These are phyloP conservation scores for Xenosphaeropsis pyriputrescens DNA, from an alignment of 2,329 filamentous ascomycete species.

Conservation along the genomic window DNA sequence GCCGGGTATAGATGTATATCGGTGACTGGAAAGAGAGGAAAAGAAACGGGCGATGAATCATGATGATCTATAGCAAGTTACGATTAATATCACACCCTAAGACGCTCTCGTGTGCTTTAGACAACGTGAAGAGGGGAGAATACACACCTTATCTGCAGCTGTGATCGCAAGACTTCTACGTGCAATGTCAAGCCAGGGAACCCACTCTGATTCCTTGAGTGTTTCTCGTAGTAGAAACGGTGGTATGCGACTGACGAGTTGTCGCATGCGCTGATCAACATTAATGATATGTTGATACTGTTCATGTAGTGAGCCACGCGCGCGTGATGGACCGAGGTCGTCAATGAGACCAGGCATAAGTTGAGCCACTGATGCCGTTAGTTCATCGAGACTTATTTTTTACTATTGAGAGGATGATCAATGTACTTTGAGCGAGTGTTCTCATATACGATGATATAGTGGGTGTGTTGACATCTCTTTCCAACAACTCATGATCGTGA, in stretches of 20 bases:
- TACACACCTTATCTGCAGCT: conserved; percentile 18
- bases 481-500: conserved; percentile 17
- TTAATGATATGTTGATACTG: conserved; percentile 21
- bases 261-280: conserved; percentile 19
- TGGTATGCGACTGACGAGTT: conserved; percentile 18
- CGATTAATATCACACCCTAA: no score
- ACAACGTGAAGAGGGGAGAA: neutral
- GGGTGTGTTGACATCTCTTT: conserved; percentile 7
- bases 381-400: no score
- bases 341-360: neutral
- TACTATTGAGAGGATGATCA: conserved; percentile 14
- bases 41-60: conserved; percentile 24
- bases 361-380: neutral
- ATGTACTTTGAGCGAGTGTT: conserved; percentile 12
- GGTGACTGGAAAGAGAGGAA: conserved; percentile 19
- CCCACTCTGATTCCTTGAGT: conserved; percentile 9
- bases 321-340: conserved; percentile 9
- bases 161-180: conserved; percentile 22
- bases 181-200: conserved; percentile 19
- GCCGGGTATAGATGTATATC: conserved; percentile 18
- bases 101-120: no score
- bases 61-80: conserved; percentile 16
- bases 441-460: conserved; percentile 15
- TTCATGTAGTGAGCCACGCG: conserved; percentile 16
- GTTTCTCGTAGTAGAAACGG: conserved; percentile 14